Conservation (phyloP, 2,329 filamentous ascomycete species). For the Venturia asperata region DNA sequence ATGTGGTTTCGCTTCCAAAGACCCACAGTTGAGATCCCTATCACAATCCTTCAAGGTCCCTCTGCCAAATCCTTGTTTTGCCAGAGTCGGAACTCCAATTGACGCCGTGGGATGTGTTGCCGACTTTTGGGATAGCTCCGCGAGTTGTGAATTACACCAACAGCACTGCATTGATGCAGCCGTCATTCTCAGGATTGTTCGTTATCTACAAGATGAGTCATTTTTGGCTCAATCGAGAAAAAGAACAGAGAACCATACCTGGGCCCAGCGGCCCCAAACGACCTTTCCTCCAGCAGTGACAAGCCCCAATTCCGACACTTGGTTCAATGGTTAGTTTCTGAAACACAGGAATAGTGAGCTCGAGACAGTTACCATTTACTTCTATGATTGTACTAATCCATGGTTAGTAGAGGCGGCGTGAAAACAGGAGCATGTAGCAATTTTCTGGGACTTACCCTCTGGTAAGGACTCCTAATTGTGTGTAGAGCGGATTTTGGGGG, state of each 20-base stretch:
- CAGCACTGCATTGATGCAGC: constrained; percentile 48
- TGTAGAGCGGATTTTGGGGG: constrained; percentile 83
- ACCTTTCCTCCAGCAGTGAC: constrained; percentile 90
- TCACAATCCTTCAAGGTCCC: not conserved
- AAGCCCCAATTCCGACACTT: constrained; percentile 83
- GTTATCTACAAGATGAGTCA: constrained; percentile 23
- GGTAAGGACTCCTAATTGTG: constrained; percentile 81
- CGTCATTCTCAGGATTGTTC: constrained; percentile 54
- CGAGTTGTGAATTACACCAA: constrained; percentile 15
- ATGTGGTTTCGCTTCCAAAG: too few species aligned
- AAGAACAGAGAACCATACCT: constrained; percentile 43
- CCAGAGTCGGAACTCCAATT: not conserved
- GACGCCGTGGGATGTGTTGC: constrained; percentile 6
- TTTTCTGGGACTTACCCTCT: constrained; percentile 47
- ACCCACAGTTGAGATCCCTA: not conserved
- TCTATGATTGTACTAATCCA: constrained; percentile 23
- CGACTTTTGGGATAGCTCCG: not conserved
- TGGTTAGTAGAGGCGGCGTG: not conserved
- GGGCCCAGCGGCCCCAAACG: constrained; percentile 81
- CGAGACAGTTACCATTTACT: constrained; percentile 3
- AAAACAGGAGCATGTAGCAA: not conserved
- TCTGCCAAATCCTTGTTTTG: not conserved
- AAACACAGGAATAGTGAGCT: constrained; percentile 33
- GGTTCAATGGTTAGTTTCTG: constrained; percentile 63
- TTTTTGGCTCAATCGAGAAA: not conserved